These are phyloP conservation scores for Trichoderma hamatum DNA, from an alignment of 2,329 filamentous ascomycete species.

Conservation along the genomic window DNA sequence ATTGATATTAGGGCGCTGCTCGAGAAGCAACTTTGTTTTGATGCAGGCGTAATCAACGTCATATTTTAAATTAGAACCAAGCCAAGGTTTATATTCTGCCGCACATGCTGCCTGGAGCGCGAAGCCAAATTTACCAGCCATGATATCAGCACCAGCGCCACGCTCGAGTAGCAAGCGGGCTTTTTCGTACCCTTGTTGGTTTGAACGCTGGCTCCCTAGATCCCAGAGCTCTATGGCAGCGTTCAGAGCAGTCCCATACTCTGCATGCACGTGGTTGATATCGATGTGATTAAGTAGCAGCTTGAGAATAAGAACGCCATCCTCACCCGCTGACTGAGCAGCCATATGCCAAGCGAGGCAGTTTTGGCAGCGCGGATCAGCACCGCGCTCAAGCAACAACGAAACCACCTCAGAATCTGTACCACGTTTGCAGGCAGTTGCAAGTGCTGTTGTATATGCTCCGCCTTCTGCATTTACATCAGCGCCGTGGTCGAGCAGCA, in stretches of 20 bases:
- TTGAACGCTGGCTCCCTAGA: rapidly evolving
- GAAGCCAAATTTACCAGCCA: slow-evolving; percentile 6
- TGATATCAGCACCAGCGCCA: slow-evolving; percentile 1
- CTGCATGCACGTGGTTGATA: not conserved
- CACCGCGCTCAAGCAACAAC: not conserved
- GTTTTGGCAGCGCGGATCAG: not conserved
- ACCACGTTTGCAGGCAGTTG: not conserved
- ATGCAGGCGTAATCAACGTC: rapidly evolving
- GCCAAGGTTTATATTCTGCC: no score
- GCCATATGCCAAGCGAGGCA: not conserved
- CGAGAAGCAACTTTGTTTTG: not conserved
- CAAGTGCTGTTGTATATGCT: not conserved
- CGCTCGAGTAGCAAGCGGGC: not conserved
- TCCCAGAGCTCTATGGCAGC: not conserved
- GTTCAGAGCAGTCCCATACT: not conserved
- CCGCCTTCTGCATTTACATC: not conserved
- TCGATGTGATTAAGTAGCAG: not conserved
- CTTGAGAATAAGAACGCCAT: not conserved
- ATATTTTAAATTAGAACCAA: rapidly evolving
- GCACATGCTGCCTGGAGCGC: slow-evolving; percentile 29
- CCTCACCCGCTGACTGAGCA: not conserved
- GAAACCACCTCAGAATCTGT: rapidly evolving
- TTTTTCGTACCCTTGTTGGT: not conserved
- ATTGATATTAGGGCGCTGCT: not conserved
- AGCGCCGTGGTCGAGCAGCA: not conserved